Evolutionary conservation across 2,329 filamentous ascomycete species (phyloP).

Genomic region (Colletotrichum falcatum): DNA sequence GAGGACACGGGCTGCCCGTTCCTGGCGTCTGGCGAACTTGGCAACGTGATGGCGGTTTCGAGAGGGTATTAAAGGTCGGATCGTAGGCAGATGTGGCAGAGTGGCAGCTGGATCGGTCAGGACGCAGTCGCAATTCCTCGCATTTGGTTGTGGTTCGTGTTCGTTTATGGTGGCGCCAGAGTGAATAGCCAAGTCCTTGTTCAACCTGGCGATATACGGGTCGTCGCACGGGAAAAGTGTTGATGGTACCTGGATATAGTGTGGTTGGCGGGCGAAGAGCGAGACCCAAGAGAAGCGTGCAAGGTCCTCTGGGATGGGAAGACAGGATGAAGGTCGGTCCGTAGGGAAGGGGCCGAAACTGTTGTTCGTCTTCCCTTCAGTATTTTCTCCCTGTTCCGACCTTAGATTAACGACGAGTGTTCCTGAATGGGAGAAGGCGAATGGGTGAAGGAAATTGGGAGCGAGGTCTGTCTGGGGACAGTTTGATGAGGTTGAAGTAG

Average conservation of each 20-base stretch:
- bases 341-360: too few species aligned
- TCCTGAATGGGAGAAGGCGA: constrained; percentile 11
- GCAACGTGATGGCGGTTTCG: constrained; percentile 60
- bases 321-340: not conserved
- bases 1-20: constrained; percentile 58
- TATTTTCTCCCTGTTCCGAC: not conserved
- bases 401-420: not conserved
- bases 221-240: not conserved
- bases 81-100: constrained; percentile 11
- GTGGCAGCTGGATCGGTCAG: not conserved
- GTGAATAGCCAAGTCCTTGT: not conserved
- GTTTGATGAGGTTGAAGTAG: constrained; percentile 20
- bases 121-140: not conserved
- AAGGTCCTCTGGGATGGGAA: not conserved
- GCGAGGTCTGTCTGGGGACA: constrained; percentile 11
- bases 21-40: constrained; percentile 57
- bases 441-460: constrained; percentile 21
- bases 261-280: not conserved
- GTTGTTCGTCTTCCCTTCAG: not conserved
- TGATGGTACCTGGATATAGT: not conserved
- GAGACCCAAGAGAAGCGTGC: not conserved
- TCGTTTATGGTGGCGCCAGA: not conserved
- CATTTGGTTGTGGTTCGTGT: not conserved
- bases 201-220: not conserved
- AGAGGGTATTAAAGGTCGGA: constrained; percentile 8